phyloP scores from a whole-genome alignment of 2,329 filamentous ascomycete genomes.

The Mycosphaerella arachidis region DNA sequence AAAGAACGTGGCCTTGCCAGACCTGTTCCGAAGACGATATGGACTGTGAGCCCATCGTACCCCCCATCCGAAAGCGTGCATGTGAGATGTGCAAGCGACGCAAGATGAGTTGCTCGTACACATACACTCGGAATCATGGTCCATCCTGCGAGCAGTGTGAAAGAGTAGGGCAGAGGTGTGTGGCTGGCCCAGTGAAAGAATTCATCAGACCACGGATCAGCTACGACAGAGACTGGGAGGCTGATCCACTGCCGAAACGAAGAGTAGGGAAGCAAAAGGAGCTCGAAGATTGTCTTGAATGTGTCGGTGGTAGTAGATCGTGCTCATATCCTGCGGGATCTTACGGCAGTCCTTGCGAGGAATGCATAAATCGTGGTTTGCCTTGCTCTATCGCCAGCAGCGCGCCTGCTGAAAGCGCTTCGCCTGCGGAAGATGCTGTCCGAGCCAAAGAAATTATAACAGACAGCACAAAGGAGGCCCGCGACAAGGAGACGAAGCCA shows the following conservation, averaged over 20 bases:
- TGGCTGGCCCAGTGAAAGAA: constrained; percentile 35
- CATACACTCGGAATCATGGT: constrained; percentile 22
- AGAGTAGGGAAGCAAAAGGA: constrained; percentile 4
- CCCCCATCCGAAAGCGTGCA: constrained; percentile 31
- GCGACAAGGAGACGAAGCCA: too few relatives aligned
- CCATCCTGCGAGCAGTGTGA: constrained; percentile 34
- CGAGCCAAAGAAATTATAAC: not conserved
- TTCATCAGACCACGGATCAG: constrained; percentile 20
- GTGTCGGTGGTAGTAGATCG: constrained; percentile 4
- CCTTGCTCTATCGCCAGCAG: constrained; percentile 4
- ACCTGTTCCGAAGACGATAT: constrained; percentile 30
- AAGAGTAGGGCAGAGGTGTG: constrained; percentile 28
- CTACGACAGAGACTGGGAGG: constrained; percentile 18
- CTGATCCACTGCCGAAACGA: constrained; percentile 4
- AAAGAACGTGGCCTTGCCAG: constrained; percentile 35
- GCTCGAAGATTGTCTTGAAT: constrained; percentile 11
- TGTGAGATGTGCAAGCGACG: constrained; percentile 35
- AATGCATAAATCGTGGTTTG: constrained; percentile 7
- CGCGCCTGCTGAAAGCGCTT: not conserved
- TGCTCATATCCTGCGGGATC: constrained; percentile 15
- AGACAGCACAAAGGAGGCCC: too few relatives aligned
- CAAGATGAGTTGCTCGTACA: constrained; percentile 34
- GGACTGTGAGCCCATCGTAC: constrained; percentile 35
- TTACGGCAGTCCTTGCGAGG: constrained; percentile 15
- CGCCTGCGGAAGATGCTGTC: not conserved